phyloP scores from a whole-genome alignment of 2,329 filamentous ascomycete genomes.

The Chaetomium globosum region DNA sequence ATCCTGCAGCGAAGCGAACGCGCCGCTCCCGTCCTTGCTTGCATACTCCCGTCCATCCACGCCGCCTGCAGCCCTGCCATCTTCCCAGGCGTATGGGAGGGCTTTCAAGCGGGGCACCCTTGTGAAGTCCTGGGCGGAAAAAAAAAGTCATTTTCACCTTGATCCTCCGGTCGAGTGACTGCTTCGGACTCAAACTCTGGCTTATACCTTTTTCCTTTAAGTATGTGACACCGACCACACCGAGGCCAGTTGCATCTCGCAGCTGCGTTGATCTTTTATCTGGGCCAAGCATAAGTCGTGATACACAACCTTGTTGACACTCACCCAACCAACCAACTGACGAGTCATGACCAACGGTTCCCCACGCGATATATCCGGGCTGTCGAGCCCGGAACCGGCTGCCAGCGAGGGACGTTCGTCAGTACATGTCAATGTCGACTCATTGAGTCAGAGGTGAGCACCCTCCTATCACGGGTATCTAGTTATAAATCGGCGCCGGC shows the following conservation, averaged over 20 bases:
- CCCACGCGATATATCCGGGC: conserved; percentile 14
- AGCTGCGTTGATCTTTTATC: conserved; percentile 2
- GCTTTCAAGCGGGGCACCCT: conserved; percentile 29
- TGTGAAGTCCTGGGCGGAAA: conserved; percentile 12
- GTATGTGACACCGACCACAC: conserved; percentile 9
- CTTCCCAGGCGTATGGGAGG: conserved; percentile 32
- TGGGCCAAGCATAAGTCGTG: neutral
- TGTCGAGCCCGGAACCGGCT: conserved; percentile 26
- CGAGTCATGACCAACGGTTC: conserved; percentile 26
- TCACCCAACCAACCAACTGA: neutral
- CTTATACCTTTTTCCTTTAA: conserved; percentile 6
- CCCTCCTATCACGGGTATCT: too few species aligned
- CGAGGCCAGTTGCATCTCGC: neutral
- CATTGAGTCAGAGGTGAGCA: conserved; percentile 34
- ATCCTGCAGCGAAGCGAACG: conserved; percentile 21
- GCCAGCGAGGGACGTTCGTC: conserved; percentile 35
- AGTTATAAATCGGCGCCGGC: neutral
- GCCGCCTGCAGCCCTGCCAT: conserved; percentile 28
- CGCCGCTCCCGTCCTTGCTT: conserved; percentile 33
- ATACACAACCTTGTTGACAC: neutral
- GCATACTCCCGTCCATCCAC: conserved; percentile 24
- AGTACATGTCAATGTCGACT: conserved; percentile 33
- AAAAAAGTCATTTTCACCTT: conserved; percentile 8
- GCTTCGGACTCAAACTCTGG: neutral
- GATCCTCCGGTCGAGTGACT: conserved; percentile 15